Evolutionary conservation across 2,329 filamentous ascomycete genomes (phyloP), one percentile per base, ranked within the genome.

Genomic region (Talaromyces sp.): DNA sequence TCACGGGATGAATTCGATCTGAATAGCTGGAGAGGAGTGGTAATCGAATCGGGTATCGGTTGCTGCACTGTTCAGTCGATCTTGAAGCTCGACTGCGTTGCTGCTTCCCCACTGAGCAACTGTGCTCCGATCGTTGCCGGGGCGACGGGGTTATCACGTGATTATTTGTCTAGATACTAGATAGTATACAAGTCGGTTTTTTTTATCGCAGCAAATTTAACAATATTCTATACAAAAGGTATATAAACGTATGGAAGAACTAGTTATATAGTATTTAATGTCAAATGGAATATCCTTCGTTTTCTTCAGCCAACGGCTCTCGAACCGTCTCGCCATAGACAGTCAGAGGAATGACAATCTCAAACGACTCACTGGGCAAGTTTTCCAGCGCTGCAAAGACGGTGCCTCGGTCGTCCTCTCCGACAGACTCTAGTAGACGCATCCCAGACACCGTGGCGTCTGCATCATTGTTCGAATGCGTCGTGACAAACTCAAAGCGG

Each of bases 401-500:
- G 0, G 88, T 84, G 1, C 91, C 91, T 49, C 91, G 82, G 66
- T 96, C 91, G 71, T 96, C 92, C 57, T 85, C 84, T 7, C 88
- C 88, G 11, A 95, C 84, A 68, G 91, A 86, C 72, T 96, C 93
- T 47, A 96, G 76, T n/a, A 96, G 75, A 4, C 83, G 82, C 60
- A 68, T 69, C 13, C 77, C 77, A 2, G 73, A 74, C 25, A 70
- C 76, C 64, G 70, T 71, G 4, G 67, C 64, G 8, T 77, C 73
- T 27, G 70, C 67, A 9, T 79, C 77, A 42, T 73, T 69, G 33
- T 75, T 72, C 10, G 69, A 67, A 47, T 83, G 85, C 6, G 90
- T 88, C 6, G 93, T 93, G 28, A 96, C 92, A 75, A 99, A 99
- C 76, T 98, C 93, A 62, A 99, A 86, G 1, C 91, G 82, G 36